Evolutionary conservation across 2,329 filamentous ascomycete genomes (phyloP).

Genomic region (Cadophora sp.): DNA sequence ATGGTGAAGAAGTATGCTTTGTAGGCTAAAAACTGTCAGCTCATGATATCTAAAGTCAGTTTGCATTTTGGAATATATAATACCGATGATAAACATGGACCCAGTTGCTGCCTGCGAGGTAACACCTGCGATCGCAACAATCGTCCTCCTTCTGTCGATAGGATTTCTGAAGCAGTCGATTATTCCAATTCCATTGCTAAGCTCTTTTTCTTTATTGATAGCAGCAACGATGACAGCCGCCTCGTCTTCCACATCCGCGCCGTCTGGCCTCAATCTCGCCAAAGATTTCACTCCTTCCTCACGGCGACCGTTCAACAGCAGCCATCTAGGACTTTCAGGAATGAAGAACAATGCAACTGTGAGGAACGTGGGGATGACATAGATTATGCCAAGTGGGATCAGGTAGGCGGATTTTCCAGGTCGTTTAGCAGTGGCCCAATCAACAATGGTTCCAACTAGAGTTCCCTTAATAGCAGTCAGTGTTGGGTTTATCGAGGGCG

Average conservation of each 20-base stretch:
- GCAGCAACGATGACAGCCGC: conserved; percentile 41
- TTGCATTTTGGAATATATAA: neutral
- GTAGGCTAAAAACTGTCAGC: conserved; percentile 48
- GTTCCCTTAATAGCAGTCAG: conserved; percentile 38
- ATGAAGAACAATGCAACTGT: conserved; percentile 64
- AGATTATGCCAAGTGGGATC: conserved; percentile 41
- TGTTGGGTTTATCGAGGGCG: neutral
- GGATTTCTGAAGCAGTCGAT: conserved; percentile 57
- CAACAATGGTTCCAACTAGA: conserved; percentile 56
- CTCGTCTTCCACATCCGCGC: conserved; percentile 41
- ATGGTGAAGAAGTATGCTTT: conserved; percentile 66
- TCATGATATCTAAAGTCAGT: conserved; percentile 22
- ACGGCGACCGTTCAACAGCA: conserved; percentile 37
- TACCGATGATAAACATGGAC: conserved; percentile 62
- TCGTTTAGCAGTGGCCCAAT: conserved; percentile 52
- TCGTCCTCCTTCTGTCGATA: conserved; percentile 56
- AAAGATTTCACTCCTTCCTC: conserved; percentile 43
- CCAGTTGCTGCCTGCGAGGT: conserved; percentile 60
- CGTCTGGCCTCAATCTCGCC: conserved; percentile 38
- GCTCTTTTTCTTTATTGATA: conserved; percentile 39
- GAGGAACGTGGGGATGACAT: conserved; percentile 49
- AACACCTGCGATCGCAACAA: conserved; percentile 54
- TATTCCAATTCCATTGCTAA: conserved; percentile 44
- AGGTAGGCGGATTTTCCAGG: conserved; percentile 44
- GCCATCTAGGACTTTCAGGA: conserved; percentile 62